phyloP scores from a whole-genome alignment of 331 rosid genomes.

The Spiraea crenata region DNA sequence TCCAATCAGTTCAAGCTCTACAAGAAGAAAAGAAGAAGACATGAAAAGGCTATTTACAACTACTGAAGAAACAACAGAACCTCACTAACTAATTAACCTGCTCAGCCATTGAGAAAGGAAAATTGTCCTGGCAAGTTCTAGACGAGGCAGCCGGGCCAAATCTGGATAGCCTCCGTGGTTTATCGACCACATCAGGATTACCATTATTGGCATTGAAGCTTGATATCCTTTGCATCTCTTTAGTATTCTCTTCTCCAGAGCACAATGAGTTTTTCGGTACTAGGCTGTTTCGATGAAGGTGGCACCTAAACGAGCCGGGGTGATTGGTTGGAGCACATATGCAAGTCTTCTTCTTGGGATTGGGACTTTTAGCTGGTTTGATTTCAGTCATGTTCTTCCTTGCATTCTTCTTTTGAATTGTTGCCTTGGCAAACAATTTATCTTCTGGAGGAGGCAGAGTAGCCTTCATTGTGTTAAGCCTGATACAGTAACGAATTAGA shows the following conservation, averaged over 20 bases:
- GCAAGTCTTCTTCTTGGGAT: conserved; percentile 23
- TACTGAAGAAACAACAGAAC: background rate
- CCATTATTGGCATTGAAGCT: background rate
- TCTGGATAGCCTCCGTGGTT: conserved; percentile 22
- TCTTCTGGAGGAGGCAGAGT: conserved; percentile 2
- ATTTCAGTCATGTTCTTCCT: conserved; percentile 4
- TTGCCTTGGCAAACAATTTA: background rate
- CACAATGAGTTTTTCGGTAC: background rate
- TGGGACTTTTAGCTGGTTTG: background rate
- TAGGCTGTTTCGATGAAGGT: conserved; percentile 19
- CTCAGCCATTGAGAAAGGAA: background rate
- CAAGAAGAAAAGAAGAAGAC: background rate
- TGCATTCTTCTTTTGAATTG: background rate
- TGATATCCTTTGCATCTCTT: background rate
- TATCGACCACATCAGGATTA: background rate
- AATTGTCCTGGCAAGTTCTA: background rate
- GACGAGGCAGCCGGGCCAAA: conserved; percentile 22
- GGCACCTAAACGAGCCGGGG: conserved; percentile 31
- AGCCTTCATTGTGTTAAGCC: conserved; percentile 13
- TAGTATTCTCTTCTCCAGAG: background rate
- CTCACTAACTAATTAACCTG: conserved; percentile 7
- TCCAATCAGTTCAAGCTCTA: background rate
- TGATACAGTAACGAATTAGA: background rate
- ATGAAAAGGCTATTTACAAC: background rate
- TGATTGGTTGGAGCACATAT: conserved; percentile 36